Conservation (phyloP, 208 protist genomes). For the Trypanosoma brucei region DNA sequence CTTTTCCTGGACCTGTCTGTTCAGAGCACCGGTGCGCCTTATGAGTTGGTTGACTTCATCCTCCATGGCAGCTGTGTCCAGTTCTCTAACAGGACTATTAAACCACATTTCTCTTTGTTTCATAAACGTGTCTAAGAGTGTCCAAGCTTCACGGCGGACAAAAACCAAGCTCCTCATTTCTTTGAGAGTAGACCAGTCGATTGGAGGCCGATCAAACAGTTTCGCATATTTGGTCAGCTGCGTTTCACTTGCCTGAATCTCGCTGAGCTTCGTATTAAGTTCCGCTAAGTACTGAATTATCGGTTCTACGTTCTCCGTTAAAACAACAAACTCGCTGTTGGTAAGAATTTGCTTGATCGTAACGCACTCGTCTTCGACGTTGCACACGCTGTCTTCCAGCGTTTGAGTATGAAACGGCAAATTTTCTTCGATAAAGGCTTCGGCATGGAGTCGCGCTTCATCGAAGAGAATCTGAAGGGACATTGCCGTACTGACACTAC, state of each 20-base stretch:
- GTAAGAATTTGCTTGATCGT: slow-evolving; percentile 81
- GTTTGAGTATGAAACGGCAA: slow-evolving; percentile 64
- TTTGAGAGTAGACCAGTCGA: slow-evolving; percentile 80
- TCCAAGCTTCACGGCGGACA: slow-evolving; percentile 79
- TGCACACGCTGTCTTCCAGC: slow-evolving; percentile 63
- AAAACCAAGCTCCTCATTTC: slow-evolving; percentile 58
- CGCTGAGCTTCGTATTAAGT: slow-evolving; percentile 67
- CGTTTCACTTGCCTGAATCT: slow-evolving; percentile 63
- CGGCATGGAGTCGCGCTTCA: slow-evolving; percentile 72
- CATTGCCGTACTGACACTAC: slow-evolving; percentile 46
- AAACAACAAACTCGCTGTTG: slow-evolving; percentile 79
- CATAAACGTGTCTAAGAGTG: slow-evolving; percentile 71
- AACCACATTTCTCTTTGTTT: slow-evolving; percentile 86
- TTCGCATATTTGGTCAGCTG: slow-evolving; percentile 80
- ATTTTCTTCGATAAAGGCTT: slow-evolving; percentile 88
- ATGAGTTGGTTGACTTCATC: slow-evolving; percentile 82
- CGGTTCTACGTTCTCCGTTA: slow-evolving; percentile 77
- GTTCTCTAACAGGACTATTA: slow-evolving; percentile 66
- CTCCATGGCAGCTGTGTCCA: slow-evolving; percentile 82
- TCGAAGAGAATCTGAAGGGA: slow-evolving; percentile 84
- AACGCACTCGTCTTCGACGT: slow-evolving; percentile 84
- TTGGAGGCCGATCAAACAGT: slow-evolving; percentile 71
- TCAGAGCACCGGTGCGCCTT: slow-evolving; percentile 55
- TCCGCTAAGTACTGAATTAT: slow-evolving; percentile 83
- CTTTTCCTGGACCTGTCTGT: slow-evolving; percentile 71